Percentiles rank a stretch among this genome's conserved stretches.
These are phyloP conservation scores for Rhodomyrtus psidioides DNA, from an alignment of 441 rosid species.

Conservation along the genomic window DNA sequence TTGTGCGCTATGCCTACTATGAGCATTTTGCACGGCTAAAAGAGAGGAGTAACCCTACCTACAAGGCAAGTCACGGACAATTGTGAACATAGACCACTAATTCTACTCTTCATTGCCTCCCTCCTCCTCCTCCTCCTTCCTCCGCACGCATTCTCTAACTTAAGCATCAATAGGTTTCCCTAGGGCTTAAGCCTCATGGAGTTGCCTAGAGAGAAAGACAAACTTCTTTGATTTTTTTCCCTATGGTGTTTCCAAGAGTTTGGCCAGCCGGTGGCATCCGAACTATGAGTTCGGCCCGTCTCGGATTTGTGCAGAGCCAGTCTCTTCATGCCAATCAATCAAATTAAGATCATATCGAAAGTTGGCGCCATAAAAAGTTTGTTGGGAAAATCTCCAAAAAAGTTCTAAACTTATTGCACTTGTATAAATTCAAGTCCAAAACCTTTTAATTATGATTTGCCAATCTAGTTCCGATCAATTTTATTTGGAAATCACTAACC, in stretches of 20 bases:
- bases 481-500: accelerated
- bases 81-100: neutral
- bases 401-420: accelerated
- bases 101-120: neutral
- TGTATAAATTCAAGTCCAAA: neutral
- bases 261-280: neutral
- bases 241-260: neutral
- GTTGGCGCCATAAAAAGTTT: neutral
- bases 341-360: neutral
- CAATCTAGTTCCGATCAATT: neutral
- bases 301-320: neutral
- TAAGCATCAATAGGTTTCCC: neutral
- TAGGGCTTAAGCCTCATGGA: neutral
- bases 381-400: accelerated
- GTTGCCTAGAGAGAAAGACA: neutral
- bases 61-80: neutral
- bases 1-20: neutral
- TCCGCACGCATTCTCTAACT: neutral
- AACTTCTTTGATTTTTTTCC: neutral
- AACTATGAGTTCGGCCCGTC: neutral
- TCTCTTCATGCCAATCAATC: neutral
- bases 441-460: neutral
- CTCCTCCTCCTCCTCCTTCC: neutral
- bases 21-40: neutral
- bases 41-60: neutral